phyloP scores from a whole-genome alignment of 2,329 filamentous ascomycete species.

The Didymellaceae sp. region DNA sequence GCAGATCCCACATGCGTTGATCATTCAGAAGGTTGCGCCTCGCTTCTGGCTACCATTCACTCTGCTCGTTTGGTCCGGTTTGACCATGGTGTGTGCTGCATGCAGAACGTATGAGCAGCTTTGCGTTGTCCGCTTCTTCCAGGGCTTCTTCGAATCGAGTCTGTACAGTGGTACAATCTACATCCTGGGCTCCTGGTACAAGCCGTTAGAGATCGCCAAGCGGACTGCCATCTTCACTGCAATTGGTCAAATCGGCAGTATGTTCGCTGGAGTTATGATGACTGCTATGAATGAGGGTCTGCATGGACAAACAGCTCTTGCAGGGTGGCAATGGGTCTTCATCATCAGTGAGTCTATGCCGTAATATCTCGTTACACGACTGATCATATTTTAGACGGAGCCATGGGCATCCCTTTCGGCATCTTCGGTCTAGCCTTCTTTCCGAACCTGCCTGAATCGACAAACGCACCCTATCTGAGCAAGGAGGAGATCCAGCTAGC shows the following conservation, averaged over 20 bases:
- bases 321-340: slow-evolving; percentile 42
- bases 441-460: slow-evolving; percentile 36
- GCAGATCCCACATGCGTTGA: slow-evolving; percentile 39
- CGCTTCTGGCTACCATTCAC: slow-evolving; percentile 41
- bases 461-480: slow-evolving; percentile 31
- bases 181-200: slow-evolving; percentile 40
- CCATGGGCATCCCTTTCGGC: slow-evolving; percentile 39
- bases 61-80: slow-evolving; percentile 35
- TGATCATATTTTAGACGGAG: slow-evolving; percentile 30
- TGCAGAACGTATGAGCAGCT: slow-evolving; percentile 38
- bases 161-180: slow-evolving; percentile 42
- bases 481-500: slow-evolving; percentile 36
- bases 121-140: slow-evolving; percentile 35
- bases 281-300: slow-evolving; percentile 40
- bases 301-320: slow-evolving; percentile 26
- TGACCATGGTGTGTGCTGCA: slow-evolving; percentile 39
- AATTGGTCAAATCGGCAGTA: slow-evolving; percentile 39
- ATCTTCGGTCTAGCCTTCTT: slow-evolving; percentile 39
- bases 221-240: slow-evolving; percentile 41
- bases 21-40: slow-evolving; percentile 37
- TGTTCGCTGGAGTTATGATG: slow-evolving; percentile 44
- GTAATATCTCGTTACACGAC: neutral
- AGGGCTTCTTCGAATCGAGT: slow-evolving; percentile 38
- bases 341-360: slow-evolving; percentile 27
- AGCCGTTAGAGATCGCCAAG: slow-evolving; percentile 38